These are phyloP conservation scores for Hydnum rufescens DNA, from an alignment of 768 basidiomycete genomes.

Conservation along the genomic window DNA sequence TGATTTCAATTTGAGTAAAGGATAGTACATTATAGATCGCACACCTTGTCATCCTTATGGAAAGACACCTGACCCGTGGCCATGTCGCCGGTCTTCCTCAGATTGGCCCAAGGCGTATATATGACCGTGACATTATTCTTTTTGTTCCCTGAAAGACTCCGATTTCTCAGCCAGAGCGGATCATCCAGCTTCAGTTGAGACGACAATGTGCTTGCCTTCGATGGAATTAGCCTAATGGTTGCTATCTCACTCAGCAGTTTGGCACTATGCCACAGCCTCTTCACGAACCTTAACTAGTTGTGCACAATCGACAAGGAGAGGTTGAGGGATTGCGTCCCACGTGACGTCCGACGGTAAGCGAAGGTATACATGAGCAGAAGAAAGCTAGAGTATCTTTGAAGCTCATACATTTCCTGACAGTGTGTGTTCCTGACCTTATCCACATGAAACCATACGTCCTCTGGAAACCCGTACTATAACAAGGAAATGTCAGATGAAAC, in stretches of 20 bases:
- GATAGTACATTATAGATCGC: background rate
- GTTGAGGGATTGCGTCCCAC: slow-evolving; percentile 68
- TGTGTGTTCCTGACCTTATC: slow-evolving; percentile 33
- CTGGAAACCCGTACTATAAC: slow-evolving; percentile 38
- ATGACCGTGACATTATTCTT: slow-evolving; percentile 86
- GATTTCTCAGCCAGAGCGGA: background rate
- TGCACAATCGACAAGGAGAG: slow-evolving; percentile 64
- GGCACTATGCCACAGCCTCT: background rate
- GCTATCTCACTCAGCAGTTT: background rate
- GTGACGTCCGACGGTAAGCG: slow-evolving; percentile 60
- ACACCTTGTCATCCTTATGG: background rate
- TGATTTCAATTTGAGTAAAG: background rate
- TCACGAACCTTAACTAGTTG: slow-evolving; percentile 60
- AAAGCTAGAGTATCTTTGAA: slow-evolving; percentile 27
- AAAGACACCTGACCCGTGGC: slow-evolving; percentile 86
- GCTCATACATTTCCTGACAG: background rate
- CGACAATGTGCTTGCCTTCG: slow-evolving; percentile 70
- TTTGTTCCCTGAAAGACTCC: slow-evolving; percentile 55
- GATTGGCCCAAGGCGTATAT: slow-evolving; percentile 79
- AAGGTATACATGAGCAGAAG: slow-evolving; percentile 93
- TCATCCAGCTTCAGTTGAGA: background rate
- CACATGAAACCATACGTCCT: slow-evolving; percentile 61
- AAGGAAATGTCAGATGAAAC: too few relatives aligned
- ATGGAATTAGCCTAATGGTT: slow-evolving; percentile 59
- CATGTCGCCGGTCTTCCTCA: slow-evolving; percentile 99